phyloP scores from a whole-genome alignment of 2,329 filamentous ascomycete genomes.

The Dactylellina parvicollis region DNA sequence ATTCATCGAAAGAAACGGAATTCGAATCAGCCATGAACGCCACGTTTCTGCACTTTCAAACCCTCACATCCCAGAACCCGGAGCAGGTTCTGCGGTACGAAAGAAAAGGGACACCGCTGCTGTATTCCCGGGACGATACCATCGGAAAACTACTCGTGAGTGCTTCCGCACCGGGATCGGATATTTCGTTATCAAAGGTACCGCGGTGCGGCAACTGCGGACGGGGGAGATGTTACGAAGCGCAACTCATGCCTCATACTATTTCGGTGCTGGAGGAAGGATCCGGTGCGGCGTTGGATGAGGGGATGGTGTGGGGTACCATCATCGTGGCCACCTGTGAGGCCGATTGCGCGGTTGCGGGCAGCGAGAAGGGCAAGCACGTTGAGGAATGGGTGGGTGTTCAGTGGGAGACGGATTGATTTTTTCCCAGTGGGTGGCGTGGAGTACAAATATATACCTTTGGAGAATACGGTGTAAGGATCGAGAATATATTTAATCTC shows the following conservation, averaged over 20 bases:
- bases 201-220: constrained; percentile 82
- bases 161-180: constrained; percentile 57
- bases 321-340: constrained; percentile 86
- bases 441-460: constrained; percentile 3
- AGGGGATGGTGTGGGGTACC: constrained; percentile 99
- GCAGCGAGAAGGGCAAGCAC: constrained; percentile 75
- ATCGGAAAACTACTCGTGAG: constrained; percentile 73
- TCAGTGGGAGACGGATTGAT: constrained; percentile 77
- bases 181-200: constrained; percentile 65
- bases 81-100: constrained; percentile 85
- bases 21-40: constrained; percentile 80
- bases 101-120: constrained; percentile 75
- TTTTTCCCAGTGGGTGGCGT: too few species aligned
- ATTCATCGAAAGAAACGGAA: constrained; percentile 72
- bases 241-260: constrained; percentile 89
- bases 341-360: constrained; percentile 75
- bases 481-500: too few species aligned
- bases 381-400: constrained; percentile 97
- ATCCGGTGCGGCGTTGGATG: constrained; percentile 71
- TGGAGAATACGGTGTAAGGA: not conserved
- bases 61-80: constrained; percentile 79
- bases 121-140: constrained; percentile 81
- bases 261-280: constrained; percentile 86
- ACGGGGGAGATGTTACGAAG: constrained; percentile 80
- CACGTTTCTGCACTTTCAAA: constrained; percentile 82